phyloP scores from a whole-genome alignment of 2,329 filamentous ascomycete species.

The Verruconis gallopava region DNA sequence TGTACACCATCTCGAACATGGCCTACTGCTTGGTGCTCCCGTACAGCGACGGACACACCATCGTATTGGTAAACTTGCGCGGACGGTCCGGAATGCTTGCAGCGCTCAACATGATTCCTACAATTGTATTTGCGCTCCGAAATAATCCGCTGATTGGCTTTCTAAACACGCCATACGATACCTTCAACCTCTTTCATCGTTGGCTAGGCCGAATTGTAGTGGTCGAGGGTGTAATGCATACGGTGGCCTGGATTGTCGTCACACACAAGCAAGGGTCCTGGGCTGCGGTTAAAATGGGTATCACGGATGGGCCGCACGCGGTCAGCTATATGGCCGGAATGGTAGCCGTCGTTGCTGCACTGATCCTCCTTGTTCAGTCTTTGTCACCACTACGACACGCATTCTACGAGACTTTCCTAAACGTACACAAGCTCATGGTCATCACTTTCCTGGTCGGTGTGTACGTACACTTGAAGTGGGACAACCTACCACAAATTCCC shows the following conservation, averaged over 20 bases:
- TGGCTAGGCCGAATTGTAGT: conserved; percentile 70
- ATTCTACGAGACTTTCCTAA: conserved; percentile 95
- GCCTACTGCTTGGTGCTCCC: conserved; percentile 62
- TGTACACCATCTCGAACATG: conserved; percentile 61
- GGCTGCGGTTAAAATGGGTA: conserved; percentile 40
- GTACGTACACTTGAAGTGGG: conserved; percentile 63
- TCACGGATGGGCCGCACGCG: conserved; percentile 21
- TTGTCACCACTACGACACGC: conserved; percentile 76
- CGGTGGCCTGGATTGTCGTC: conserved; percentile 60
- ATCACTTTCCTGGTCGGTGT: conserved; percentile 55
- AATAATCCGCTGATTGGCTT: conserved; percentile 84
- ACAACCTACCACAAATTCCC: conserved; percentile 53
- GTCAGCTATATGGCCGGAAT: conserved; percentile 48
- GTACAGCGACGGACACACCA: conserved; percentile 36
- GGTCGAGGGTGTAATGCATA: conserved; percentile 56
- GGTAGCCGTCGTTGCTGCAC: conserved; percentile 46
- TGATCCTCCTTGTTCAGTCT: conserved; percentile 55
- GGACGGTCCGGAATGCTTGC: conserved; percentile 76
- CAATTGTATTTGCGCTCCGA: conserved; percentile 76
- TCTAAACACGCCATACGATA: conserved; percentile 84
- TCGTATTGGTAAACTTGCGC: conserved; percentile 67
- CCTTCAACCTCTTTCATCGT: conserved; percentile 80
- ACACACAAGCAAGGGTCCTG: conserved; percentile 40
- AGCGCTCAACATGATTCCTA: conserved; percentile 80
- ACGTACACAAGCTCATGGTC: conserved; percentile 67